Conservation (phyloP, 257 asterid genomes). For the Nicotiana knightiana region DNA sequence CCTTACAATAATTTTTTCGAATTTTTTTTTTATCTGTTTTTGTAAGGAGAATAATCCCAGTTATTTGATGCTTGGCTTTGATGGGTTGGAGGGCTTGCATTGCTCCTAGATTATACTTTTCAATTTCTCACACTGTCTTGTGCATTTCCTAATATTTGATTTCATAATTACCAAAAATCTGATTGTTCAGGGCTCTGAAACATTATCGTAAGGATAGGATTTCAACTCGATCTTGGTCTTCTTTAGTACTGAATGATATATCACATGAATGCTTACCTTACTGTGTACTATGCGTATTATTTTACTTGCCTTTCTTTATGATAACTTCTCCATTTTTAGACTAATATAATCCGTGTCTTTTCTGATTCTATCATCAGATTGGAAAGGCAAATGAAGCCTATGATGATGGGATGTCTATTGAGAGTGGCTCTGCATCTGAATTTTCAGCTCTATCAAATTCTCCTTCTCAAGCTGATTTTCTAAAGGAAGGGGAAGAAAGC, state of each 20-base stretch:
- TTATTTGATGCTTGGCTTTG: background rate
- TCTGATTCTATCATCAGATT: conserved; percentile 38
- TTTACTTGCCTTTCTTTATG: background rate
- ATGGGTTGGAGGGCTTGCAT: background rate
- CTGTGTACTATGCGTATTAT: background rate
- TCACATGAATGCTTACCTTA: background rate
- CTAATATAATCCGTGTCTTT: background rate
- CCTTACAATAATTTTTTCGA: background rate
- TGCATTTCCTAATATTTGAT: background rate
- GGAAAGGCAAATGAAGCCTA: conserved; percentile 57
- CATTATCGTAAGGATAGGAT: background rate
- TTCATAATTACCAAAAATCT: background rate
- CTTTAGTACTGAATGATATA: too few relatives aligned
- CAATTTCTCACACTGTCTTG: background rate
- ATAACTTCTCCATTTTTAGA: background rate
- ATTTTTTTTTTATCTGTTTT: background rate
- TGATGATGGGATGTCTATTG: conserved; percentile 23
- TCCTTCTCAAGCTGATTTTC: conserved; percentile 21
- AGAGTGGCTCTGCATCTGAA: conserved; percentile 17
- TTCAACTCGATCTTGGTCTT: background rate
- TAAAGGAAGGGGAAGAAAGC: conserved; percentile 21
- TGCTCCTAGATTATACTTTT: background rate
- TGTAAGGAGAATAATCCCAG: background rate
- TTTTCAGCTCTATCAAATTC: conserved; percentile 26
- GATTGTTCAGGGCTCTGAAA: background rate